These are phyloP conservation scores for Symbiotaphrina buchneri DNA, from an alignment of 495 filamentous ascomycete genomes.

Conservation along the genomic window DNA sequence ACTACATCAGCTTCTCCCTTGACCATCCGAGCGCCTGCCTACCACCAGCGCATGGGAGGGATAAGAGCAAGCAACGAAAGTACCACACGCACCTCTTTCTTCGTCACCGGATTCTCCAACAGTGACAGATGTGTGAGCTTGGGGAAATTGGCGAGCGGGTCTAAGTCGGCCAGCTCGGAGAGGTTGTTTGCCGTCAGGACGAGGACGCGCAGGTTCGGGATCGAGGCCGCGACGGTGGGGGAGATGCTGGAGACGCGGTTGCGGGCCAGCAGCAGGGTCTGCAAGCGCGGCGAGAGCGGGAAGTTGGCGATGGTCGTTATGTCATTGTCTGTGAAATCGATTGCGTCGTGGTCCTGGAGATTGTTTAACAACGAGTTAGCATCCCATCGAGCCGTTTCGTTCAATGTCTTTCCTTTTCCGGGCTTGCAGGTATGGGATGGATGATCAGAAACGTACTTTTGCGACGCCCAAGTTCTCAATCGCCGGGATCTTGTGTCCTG, in stretches of 20 bases:
- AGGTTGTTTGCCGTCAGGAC: conserved; percentile 61
- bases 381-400: too few relatives aligned
- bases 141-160: conserved; percentile 47
- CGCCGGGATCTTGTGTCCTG: conserved; percentile 92
- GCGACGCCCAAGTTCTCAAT: conserved; percentile 98
- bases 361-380: conserved; percentile 1
- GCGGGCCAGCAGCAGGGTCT: conserved; percentile 67
- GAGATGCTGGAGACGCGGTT: conserved; percentile 75
- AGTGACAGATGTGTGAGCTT: conserved; percentile 59
- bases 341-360: conserved; percentile 58
- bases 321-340: conserved; percentile 98
- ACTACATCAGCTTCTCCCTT: conserved; percentile 2
- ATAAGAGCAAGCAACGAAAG: neutral
- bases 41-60: neutral
- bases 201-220: conserved; percentile 59
- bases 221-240: conserved; percentile 38
- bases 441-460: conserved; percentile 33
- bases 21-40: neutral
- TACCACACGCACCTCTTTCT: conserved; percentile 55
- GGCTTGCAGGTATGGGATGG: too few relatives aligned
- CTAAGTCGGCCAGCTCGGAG: conserved; percentile 64
- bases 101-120: conserved; percentile 70
- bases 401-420: neutral
- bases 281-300: conserved; percentile 73
- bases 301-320: conserved; percentile 78